Conservation (phyloP, 2,329 filamentous ascomycete species). For the Cladophialophora carrionii region DNA sequence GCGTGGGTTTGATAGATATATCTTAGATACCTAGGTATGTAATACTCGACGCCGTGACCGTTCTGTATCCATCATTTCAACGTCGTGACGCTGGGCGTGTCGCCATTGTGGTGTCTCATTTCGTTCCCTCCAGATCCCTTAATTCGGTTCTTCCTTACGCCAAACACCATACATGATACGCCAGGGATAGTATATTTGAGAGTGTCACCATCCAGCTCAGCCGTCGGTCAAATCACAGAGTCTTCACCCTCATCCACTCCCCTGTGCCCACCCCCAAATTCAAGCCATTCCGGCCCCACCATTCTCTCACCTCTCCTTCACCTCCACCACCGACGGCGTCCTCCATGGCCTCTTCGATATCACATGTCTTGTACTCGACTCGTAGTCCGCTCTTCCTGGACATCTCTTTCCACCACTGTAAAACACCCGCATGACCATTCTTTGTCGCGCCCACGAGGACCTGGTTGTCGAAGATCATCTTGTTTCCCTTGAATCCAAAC, state of each 20-base stretch:
- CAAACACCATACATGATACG: background rate
- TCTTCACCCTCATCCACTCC: slow-evolving; percentile 85
- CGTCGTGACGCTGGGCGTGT: background rate
- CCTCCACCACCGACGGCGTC: slow-evolving; percentile 73
- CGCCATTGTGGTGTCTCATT: background rate
- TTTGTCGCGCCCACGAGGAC: slow-evolving; percentile 85
- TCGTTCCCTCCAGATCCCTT: background rate
- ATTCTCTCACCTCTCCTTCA: slow-evolving; percentile 72
- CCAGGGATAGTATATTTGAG: background rate
- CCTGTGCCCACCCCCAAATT: slow-evolving; percentile 80
- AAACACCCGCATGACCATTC: slow-evolving; percentile 77
- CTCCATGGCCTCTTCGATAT: slow-evolving; percentile 92
- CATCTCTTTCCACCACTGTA: slow-evolving; percentile 77
- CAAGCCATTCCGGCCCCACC: slow-evolving; percentile 86
- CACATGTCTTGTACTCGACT: slow-evolving; percentile 92
- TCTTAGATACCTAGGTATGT: background rate
- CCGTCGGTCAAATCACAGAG: slow-evolving; percentile 55
- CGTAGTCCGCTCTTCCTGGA: slow-evolving; percentile 65
- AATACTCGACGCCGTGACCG: background rate
- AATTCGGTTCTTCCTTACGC: background rate
- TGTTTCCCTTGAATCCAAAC: slow-evolving; percentile 73
- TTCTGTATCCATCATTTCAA: background rate
- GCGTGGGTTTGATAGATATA: too few relatives aligned
- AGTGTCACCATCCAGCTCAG: background rate
- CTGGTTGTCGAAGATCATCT: slow-evolving; percentile 79